phyloP scores from a whole-genome alignment of 108 stramenopile genomes.

The Cyclotella baltica region DNA sequence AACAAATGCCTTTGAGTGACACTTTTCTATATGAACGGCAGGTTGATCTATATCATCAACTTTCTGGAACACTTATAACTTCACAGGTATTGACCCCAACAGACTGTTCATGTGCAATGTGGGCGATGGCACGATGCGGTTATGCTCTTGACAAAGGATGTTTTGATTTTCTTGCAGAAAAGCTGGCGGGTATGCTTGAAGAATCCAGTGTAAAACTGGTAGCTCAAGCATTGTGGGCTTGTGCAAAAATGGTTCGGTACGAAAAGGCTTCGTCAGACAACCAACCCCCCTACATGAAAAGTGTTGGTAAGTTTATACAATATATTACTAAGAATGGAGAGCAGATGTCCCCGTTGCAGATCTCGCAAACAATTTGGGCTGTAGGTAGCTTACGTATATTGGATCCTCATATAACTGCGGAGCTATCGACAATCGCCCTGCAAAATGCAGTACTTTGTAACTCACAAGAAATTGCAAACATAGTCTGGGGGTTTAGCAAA shows the following conservation, averaged over 20 bases:
- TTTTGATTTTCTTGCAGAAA: constrained; percentile 69
- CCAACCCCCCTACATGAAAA: constrained; percentile 59
- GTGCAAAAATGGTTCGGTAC: constrained; percentile 69
- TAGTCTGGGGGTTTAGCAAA: constrained; percentile 70
- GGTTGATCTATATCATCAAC: constrained; percentile 59
- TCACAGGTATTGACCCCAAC: constrained; percentile 54
- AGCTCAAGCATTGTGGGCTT: constrained; percentile 75
- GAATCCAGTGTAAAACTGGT: constrained; percentile 52
- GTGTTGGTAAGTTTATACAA: constrained; percentile 39
- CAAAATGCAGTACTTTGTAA: constrained; percentile 39
- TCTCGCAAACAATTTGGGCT: constrained; percentile 74
- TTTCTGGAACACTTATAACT: constrained; percentile 55
- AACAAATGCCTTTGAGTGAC: background rate
- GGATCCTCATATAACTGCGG: constrained; percentile 31
- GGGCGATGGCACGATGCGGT: constrained; percentile 69
- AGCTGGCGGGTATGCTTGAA: constrained; percentile 46
- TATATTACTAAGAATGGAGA: constrained; percentile 42
- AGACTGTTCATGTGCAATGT: constrained; percentile 68
- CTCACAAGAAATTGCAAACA: constrained; percentile 65
- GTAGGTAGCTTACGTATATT: constrained; percentile 58
- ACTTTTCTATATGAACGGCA: constrained; percentile 25
- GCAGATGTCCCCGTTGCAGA: constrained; percentile 63
- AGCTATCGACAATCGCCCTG: constrained; percentile 26
- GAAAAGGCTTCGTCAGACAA: constrained; percentile 24
- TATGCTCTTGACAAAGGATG: constrained; percentile 74